Evolutionary conservation across 768 basidiomycete genomes (phyloP).

Genomic region (Mycena haematopus): DNA sequence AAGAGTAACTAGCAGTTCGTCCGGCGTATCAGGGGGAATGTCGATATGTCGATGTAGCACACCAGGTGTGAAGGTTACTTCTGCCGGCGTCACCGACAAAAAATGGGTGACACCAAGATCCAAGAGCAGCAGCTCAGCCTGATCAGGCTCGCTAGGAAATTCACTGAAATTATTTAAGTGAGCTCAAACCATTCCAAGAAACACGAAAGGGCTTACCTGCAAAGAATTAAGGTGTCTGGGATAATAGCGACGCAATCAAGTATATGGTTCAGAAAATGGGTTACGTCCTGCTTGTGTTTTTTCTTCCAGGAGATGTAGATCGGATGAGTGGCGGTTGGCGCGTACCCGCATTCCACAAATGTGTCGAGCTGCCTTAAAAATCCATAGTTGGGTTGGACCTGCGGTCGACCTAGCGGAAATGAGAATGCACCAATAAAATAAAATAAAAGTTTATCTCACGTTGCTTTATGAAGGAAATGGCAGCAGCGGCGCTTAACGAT

Average conservation of each 20-base stretch:
- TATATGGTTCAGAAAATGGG: conserved; percentile 56
- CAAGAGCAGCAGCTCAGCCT: conserved; percentile 55
- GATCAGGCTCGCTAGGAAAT: conserved; percentile 59
- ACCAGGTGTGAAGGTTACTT: conserved; percentile 39
- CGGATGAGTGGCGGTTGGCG: conserved; percentile 46
- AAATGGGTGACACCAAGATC: conserved; percentile 62
- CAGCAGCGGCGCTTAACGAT: conserved; percentile 47
- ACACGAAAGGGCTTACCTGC: conserved; percentile 46
- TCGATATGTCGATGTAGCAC: conserved; percentile 49
- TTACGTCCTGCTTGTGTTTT: conserved; percentile 57
- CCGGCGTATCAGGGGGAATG: conserved; percentile 45
- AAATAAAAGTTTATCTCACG: conserved; percentile 40
- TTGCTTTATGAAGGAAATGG: conserved; percentile 56
- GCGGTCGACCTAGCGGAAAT: conserved; percentile 42
- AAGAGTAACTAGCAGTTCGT: conserved; percentile 51
- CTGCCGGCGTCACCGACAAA: conserved; percentile 61
- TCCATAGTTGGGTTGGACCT: conserved; percentile 54
- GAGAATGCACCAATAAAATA: conserved; percentile 4
- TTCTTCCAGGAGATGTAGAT: conserved; percentile 67
- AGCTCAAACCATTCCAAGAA: background rate
- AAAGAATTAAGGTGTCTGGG: conserved; percentile 55
- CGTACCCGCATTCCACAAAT: conserved; percentile 58
- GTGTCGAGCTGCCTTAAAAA: conserved; percentile 66
- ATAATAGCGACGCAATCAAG: conserved; percentile 60
- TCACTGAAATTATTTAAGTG: conserved; percentile 43